Base-by-base conservation (phyloP, 768 basidiomycete genomes). In the Suillus subaureus region DNA sequence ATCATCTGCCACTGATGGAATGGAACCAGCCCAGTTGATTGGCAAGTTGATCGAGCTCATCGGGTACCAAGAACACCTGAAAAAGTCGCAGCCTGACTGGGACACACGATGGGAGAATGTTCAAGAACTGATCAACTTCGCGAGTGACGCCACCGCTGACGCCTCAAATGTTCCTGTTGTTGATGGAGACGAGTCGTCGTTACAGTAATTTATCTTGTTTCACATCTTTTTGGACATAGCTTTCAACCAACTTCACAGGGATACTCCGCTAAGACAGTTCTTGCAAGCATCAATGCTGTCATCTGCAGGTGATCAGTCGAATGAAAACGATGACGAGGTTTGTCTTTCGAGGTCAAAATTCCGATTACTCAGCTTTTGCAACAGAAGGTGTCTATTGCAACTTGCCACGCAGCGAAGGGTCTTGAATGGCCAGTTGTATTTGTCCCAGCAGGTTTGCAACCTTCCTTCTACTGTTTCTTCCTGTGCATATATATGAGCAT, bases 381-480 rank as follows among this genome's bases (percentile, higher is more conserved):
- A 39, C 66, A 93, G 90, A 92, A 90, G 84, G 93, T 96, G 8
- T 90, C 89, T 1, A 87, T 96, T 52, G 84, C 90, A 2, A 96
- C 94, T 0, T 93, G 94, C 63, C 94, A 97, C 78, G 87, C 93
- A 40, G 93, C 94, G 0, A 97, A 97, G 74, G 94, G 94, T 0
- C 79, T 96, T 9, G 94, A 97, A 75, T 97, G 94, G 93, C 93
- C 94, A 1, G 90, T 95, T 2, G 93, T 96, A 0, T 89, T 96
- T 67, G 80, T 93, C 23, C 90, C 91, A 28, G 86, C 89, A 16
- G 87, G 89, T 89, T 71, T 66, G 73, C 62, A 21, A 9, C 43
- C 18, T 70, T 42, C 51, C 31, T 55, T 21, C 61, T 63, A 16
- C 49, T 63, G 18, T 60, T 26, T 64, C 4, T 18, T 33, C 26